phyloP scores from a whole-genome alignment of 345 rosid genomes.

The Pugionium dolabratum region DNA sequence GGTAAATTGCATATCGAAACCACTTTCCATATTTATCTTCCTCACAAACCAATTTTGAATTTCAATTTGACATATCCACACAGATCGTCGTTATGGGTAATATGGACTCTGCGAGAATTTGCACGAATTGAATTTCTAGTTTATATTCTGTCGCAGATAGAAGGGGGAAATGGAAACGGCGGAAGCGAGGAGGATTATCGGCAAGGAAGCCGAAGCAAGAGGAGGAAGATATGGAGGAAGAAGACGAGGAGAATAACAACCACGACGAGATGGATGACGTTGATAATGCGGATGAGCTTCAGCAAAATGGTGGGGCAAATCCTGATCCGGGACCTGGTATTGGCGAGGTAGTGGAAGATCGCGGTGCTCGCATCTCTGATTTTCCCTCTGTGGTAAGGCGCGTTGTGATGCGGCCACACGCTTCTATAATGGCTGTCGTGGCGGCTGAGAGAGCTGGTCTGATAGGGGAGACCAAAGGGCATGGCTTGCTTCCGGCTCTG shows the following conservation, averaged over 20 bases:
- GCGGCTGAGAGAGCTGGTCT: slow-evolving; percentile 64
- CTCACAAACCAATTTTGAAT: slow-evolving; percentile 20
- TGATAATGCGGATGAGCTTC: slow-evolving; percentile 45
- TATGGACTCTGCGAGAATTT: neutral
- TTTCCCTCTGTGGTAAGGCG: slow-evolving; percentile 69
- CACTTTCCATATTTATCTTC: slow-evolving; percentile 17
- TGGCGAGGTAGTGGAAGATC: slow-evolving; percentile 55
- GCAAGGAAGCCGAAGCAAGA: slow-evolving; percentile 59
- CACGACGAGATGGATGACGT: slow-evolving; percentile 52
- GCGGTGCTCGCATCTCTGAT: slow-evolving; percentile 65
- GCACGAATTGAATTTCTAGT: slow-evolving; percentile 25
- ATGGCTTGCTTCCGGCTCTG: slow-evolving; percentile 46
- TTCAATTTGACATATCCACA: slow-evolving; percentile 19
- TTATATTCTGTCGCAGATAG: slow-evolving; percentile 51
- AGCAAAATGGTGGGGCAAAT: slow-evolving; percentile 35
- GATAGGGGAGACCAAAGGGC: slow-evolving; percentile 53
- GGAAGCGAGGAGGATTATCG: slow-evolving; percentile 55
- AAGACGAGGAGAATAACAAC: slow-evolving; percentile 47
- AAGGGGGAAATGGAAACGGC: slow-evolving; percentile 81
- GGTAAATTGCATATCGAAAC: slow-evolving; percentile 48
- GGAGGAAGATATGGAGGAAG: slow-evolving; percentile 55
- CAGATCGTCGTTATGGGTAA: slow-evolving; percentile 28
- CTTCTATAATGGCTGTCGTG: slow-evolving; percentile 60
- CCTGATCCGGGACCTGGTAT: slow-evolving; percentile 56
- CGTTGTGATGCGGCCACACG: slow-evolving; percentile 70